phyloP scores from a whole-genome alignment of 2,329 filamentous ascomycete genomes.

The Colletotrichum euphorbiae region DNA sequence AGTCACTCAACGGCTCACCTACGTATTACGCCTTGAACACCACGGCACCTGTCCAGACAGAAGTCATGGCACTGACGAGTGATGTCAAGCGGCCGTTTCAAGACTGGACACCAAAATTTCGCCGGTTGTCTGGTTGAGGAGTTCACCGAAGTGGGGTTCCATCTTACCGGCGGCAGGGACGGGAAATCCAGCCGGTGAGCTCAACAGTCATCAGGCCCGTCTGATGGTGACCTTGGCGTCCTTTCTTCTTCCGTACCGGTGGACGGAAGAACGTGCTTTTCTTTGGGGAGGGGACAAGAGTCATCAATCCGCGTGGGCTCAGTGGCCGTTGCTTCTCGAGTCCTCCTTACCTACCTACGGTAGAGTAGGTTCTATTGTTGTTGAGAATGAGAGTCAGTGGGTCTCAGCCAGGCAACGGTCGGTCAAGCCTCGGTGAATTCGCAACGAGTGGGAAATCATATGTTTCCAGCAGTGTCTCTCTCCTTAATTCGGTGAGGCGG shows the following conservation, averaged over 20 bases:
- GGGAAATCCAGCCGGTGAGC: slow-evolving; percentile 19
- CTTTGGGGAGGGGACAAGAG: not conserved
- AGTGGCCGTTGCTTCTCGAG: not conserved
- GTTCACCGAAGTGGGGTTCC: slow-evolving; percentile 22
- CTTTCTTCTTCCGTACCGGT: slow-evolving; percentile 5
- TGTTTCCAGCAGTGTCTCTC: slow-evolving; percentile 7
- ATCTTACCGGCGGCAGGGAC: slow-evolving; percentile 13
- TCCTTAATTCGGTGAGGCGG: slow-evolving; percentile 30
- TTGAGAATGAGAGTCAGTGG: not conserved
- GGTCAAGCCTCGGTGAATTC: slow-evolving; percentile 30
- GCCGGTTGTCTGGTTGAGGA: not conserved
- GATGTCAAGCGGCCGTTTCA: too few relatives aligned
- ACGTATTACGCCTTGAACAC: too few relatives aligned
- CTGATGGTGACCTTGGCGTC: not conserved
- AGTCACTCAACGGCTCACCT: too few relatives aligned
- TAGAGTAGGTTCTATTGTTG: not conserved
- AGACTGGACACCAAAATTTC: too few relatives aligned
- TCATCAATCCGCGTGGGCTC: not conserved
- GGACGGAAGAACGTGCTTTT: not conserved
- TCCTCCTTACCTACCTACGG: not conserved
- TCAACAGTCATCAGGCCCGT: not conserved
- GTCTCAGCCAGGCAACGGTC: not conserved
- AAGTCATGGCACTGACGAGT: too few relatives aligned
- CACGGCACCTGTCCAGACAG: too few relatives aligned
- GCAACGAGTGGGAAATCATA: slow-evolving; percentile 6